phyloP scores from a whole-genome alignment of 2,329 filamentous ascomycete genomes.

The Aureobasidium sp. region DNA sequence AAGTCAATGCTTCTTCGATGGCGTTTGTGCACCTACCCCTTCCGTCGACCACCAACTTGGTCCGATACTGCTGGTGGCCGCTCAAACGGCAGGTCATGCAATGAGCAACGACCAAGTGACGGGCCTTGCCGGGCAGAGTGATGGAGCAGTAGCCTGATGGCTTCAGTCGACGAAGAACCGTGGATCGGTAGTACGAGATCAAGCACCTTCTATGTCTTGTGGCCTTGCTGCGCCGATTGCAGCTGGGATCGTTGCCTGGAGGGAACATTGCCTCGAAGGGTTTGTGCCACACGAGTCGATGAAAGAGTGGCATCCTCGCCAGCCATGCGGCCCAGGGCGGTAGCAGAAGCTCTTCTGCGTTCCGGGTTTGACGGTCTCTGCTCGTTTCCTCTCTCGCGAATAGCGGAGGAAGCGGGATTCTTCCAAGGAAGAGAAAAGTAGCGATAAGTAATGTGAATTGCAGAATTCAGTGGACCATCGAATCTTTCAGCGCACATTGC shows the following conservation, averaged over 20 bases:
- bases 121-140: too few species aligned
- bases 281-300: background rate
- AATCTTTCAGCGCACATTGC: background rate
- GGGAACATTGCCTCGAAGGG: background rate
- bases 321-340: background rate
- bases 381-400: too few species aligned
- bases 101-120: too few species aligned
- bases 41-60: too few species aligned
- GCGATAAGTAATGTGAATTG: background rate
- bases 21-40: too few species aligned
- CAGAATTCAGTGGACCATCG: background rate
- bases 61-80: too few species aligned
- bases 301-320: background rate
- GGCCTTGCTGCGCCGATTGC: background rate
- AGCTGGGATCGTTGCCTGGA: background rate
- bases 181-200: background rate
- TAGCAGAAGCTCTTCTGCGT: slow-evolving; percentile 15
- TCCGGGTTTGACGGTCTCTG: slow-evolving; percentile 29
- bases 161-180: too few species aligned
- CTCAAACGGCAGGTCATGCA: too few species aligned
- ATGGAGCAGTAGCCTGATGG: too few species aligned
- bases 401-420: too few species aligned
- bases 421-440: background rate
- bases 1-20: too few species aligned
- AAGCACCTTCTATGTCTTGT: background rate